Base-by-base conservation (phyloP, 805 yeast species). In the Zygosaccharomyces rouxii region DNA sequence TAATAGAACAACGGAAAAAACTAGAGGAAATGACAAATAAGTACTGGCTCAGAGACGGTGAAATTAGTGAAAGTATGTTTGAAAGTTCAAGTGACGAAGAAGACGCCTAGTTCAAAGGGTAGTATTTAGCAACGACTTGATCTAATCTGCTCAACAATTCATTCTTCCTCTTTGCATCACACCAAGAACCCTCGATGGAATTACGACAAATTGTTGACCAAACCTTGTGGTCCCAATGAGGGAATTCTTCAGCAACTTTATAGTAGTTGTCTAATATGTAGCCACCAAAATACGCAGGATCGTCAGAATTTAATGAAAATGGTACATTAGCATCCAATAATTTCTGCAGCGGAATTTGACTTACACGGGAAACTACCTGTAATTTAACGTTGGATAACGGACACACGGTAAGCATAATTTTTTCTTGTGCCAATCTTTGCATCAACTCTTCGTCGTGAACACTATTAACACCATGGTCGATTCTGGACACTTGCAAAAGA, bases 261-360 rank as follows among this genome's bases (percentile, higher is more conserved):
- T 77, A 61, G 65, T 86, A 86, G 67, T 86, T 86, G 61, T 86
- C 92, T 55, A 86, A 69, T 55, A 86, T 80, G 67, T 85, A 86
- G n/a, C 89, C 92, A 42, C 92, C 92, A 62, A 86, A 86, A 64
- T 86, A 86, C 3, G 94, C 86, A 35, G 89, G 89, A 62, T 83
- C 89, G 62, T 83, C 89, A 3, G 86, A 80, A 66, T 87, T 87
- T 63, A 86, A 72, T 38, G 89, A 81, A 65, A 87, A 83, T 23
- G 88, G 83, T 19, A 86, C 84, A 52, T 77, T 73, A 26, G 72
- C 71, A 7, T 83, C 86, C 43, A 87, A 65, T 55, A 84, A 78
- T 56, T 72, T 67, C 43, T 73, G 71, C 52, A 86, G 73, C 40
- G 95, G 95, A 53, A 86, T 69, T 58, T 87, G 82, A 1, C 73